These are phyloP conservation scores for Diacronema lutheri DNA, from an alignment of 78 protist species.

Conservation along the genomic window DNA sequence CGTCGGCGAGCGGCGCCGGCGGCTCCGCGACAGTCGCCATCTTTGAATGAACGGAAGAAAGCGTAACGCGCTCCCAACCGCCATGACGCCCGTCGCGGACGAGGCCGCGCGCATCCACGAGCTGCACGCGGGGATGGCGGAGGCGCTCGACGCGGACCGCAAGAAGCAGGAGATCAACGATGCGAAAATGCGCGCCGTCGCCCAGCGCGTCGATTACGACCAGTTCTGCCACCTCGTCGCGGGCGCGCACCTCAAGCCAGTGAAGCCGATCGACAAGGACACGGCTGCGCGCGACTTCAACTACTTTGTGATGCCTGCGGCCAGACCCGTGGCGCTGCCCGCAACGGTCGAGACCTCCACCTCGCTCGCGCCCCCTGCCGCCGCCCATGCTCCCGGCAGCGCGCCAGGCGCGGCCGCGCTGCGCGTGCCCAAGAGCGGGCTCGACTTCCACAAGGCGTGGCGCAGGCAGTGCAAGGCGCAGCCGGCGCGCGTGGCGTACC, in stretches of 20 bases:
- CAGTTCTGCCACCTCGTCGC: not conserved
- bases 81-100: no score
- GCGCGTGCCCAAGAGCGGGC: not conserved
- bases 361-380: not conserved
- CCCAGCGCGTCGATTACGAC: conserved; percentile 9
- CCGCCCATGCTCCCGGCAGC: no score
- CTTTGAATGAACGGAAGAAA: no score
- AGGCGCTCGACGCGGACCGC: not conserved
- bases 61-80: no score
- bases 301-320: not conserved
- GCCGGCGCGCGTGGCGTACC: not conserved
- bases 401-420: no score
- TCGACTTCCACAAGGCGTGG: not conserved
- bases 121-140: no score
- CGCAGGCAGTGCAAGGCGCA: not conserved
- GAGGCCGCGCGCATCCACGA: no score
- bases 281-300: not conserved
- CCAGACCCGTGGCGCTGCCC: not conserved
- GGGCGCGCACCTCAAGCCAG: conserved; percentile 17
- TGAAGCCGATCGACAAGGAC: not conserved
- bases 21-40: no score
- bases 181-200: conserved; percentile 9
- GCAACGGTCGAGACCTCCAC: not conserved
- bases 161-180: not conserved
- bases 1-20: no score